Base-by-base conservation (phyloP, 1,284 basidiomycete species). In the Puccinia polysora region DNA sequence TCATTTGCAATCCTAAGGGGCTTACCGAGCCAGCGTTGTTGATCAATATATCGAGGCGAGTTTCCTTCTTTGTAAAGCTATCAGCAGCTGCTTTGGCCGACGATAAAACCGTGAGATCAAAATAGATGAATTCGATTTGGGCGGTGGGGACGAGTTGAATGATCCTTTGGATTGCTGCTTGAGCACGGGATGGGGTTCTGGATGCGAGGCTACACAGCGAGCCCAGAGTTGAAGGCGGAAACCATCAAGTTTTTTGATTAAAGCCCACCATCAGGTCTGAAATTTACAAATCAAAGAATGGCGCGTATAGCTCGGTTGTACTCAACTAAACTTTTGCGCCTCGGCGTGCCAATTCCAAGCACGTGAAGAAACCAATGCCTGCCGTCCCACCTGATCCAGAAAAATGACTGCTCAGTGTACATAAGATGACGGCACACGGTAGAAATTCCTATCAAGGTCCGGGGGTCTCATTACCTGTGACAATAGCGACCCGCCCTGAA, bases 101-200 rank as follows among this genome's bases (percentile, higher is more conserved):
- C 18, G 75, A 73, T 8, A 80, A 75, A 50, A 78, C 75, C 45
- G 78, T 79, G 28, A 80, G 50, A 65, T 80, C 78, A 65, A 80
- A 78, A 53, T 77, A 74, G 18, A 80, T 36, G 65, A 76, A 79
- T 38, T 77, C 70, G 30, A 80, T 69, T 49, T 75, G 70, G 43
- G 74, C 75, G 4, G 56, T 56, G n/a, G 50, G 56, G 23, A 65
- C 75, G 25, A 56, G 49, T 36, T 77, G 71, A 30, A 53, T 18
- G 50, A 71, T 25, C 65, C 58, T 73, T 5, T 30, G 15, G 7
- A 59, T 59, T n/a, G 56, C 56, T 18, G 12, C 7, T 15, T 59
- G 25, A n/a, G 56, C 56, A 23, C 32, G 25, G 38, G 56, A 30
- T 59, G 32, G 30, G 32, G 28, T 34, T n/a, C 56, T 18, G 30